These are phyloP conservation scores for Sporothrix sp. DNA, from an alignment of 2,329 filamentous ascomycete genomes.

Conservation along the genomic window DNA sequence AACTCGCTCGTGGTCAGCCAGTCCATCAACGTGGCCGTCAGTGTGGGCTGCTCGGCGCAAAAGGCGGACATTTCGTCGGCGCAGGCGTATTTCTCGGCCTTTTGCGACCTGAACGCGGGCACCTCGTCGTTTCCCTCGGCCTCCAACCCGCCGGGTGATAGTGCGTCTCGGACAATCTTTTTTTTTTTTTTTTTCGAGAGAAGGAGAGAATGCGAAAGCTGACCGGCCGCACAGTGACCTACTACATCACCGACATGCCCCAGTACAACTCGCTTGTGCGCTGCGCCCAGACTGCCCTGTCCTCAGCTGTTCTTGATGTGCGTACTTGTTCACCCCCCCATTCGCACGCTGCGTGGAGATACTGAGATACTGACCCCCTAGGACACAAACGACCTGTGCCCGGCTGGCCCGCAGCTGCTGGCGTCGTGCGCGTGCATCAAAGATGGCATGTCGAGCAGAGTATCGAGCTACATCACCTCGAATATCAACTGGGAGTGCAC, in stretches of 20 bases:
- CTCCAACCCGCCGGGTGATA: constrained; percentile 40
- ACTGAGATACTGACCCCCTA: constrained; percentile 14
- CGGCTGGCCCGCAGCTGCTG: constrained; percentile 36
- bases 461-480: constrained; percentile 36
- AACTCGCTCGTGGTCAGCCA: constrained; percentile 36
- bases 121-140: constrained; percentile 39
- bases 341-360: too few species aligned
- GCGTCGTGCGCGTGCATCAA: constrained; percentile 46
- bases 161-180: constrained; percentile 25
- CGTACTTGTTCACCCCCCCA: constrained; percentile 17
- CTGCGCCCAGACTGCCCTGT: constrained; percentile 37
- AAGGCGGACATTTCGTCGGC: constrained; percentile 39
- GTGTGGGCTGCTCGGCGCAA: constrained; percentile 36
- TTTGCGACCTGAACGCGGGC: constrained; percentile 41
- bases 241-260: constrained; percentile 43
- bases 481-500: constrained; percentile 36
- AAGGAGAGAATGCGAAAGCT: background rate
- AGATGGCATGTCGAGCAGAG: constrained; percentile 33
- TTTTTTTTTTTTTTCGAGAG: background rate
- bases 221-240: constrained; percentile 33
- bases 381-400: constrained; percentile 34
- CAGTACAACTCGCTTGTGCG: constrained; percentile 34
- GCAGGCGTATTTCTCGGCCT: constrained; percentile 40
- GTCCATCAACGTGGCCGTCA: constrained; percentile 34
- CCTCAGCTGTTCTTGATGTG: constrained; percentile 33